Evolutionary conservation across 2,329 filamentous ascomycete genomes (phyloP).

Genomic region (Pseudogymnoascus sp.): DNA sequence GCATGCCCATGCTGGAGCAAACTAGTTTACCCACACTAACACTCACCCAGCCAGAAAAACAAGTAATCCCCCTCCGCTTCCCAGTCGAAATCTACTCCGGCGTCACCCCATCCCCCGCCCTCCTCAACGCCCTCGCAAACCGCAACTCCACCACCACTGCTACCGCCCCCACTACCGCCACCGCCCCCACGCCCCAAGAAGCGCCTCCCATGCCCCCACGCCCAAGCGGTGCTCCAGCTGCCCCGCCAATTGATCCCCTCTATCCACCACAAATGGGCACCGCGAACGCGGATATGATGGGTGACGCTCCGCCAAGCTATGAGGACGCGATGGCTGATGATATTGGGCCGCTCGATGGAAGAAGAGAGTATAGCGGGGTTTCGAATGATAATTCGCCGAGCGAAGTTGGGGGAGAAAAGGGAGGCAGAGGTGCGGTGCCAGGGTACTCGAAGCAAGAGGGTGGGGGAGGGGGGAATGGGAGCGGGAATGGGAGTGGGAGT

Average conservation of each 20-base stretch:
- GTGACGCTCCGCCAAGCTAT: constrained; percentile 88
- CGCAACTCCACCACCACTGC: background rate
- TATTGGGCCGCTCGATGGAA: constrained; percentile 59
- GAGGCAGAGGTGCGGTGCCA: background rate
- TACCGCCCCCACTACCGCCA: background rate
- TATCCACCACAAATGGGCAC: constrained; percentile 51
- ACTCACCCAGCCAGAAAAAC: constrained; percentile 53
- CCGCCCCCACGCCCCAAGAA: background rate
- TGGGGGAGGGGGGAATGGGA: background rate
- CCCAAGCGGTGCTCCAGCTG: constrained; percentile 23
- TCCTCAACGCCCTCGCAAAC: constrained; percentile 56
- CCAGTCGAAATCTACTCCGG: constrained; percentile 79
- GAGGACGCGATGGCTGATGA: constrained; percentile 83
- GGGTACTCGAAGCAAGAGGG: background rate
- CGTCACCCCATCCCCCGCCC: constrained; percentile 67
- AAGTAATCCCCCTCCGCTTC: constrained; percentile 71
- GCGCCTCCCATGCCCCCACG: constrained; percentile 14
- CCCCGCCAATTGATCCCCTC: constrained; percentile 38
- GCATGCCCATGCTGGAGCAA: background rate
- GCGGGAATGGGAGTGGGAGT: background rate
- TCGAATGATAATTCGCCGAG: constrained; percentile 53
- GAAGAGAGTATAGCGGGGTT: constrained; percentile 59
- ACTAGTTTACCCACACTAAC: constrained; percentile 13
- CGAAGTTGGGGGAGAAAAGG: constrained; percentile 28
- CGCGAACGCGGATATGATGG: constrained; percentile 38